phyloP scores from a whole-genome alignment of 179 eudicot genomes.

The Beta macrorhiza region DNA sequence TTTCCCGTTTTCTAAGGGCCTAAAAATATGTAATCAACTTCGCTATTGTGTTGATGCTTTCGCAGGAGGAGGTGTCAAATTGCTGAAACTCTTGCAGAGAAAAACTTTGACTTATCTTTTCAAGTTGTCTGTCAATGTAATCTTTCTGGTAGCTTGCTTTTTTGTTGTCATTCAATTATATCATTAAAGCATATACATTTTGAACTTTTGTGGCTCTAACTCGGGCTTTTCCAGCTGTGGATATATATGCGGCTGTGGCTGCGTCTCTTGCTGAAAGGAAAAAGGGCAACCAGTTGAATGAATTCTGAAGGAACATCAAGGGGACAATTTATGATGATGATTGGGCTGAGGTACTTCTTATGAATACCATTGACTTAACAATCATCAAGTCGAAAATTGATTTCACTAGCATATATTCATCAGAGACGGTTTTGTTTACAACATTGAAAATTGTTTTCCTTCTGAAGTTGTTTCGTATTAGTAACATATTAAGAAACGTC shows the following conservation, averaged over 20 bases:
- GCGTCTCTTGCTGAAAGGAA: slow-evolving; percentile 99
- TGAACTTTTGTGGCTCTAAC: slow-evolving; percentile 20
- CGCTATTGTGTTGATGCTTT: slow-evolving; percentile 11
- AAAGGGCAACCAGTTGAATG: slow-evolving; percentile 83
- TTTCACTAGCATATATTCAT: background rate
- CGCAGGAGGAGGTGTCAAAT: slow-evolving; percentile 88
- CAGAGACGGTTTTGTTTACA: background rate
- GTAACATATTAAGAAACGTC: background rate
- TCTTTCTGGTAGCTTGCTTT: slow-evolving; percentile 67
- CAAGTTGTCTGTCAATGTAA: slow-evolving; percentile 76
- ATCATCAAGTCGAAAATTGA: background rate
- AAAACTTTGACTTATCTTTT: slow-evolving; percentile 90
- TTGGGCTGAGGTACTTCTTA: slow-evolving; percentile 80
- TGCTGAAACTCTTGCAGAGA: slow-evolving; percentile 94
- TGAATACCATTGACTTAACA: background rate
- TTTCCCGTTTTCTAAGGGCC: background rate
- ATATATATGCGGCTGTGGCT: slow-evolving; percentile 98
- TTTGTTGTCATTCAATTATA: background rate
- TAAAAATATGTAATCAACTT: slow-evolving; percentile 2
- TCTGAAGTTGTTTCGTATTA: background rate
- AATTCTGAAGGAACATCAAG: slow-evolving; percentile 83
- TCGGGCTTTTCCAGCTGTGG: slow-evolving; percentile 62
- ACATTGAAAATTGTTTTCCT: background rate
- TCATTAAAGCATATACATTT: background rate
- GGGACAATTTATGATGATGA: slow-evolving; percentile 91